A percentile compares a stretch with the other conserved stretches of the same genome.
Conservation (phyloP, 139 green algal genomes). For the Gonium pectorale region DNA sequence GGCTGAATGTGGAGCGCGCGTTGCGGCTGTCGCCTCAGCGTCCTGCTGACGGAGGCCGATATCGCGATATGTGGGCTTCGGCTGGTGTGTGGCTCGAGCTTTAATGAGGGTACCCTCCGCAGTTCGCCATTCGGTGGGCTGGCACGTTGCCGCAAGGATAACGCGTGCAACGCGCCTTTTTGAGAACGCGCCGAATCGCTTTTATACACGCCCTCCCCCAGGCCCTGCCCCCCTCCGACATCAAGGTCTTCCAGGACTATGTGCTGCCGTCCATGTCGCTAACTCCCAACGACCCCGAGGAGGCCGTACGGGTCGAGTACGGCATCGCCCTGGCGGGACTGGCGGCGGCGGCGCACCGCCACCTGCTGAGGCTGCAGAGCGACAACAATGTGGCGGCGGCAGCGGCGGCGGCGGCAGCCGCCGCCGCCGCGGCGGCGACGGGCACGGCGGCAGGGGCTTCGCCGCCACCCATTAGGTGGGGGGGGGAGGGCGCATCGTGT, state of each 20-base stretch:
- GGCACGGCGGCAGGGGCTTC: not conserved
- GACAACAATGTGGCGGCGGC: constrained; percentile 49
- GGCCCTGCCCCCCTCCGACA: constrained; percentile 67
- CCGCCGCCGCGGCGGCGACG: not conserved
- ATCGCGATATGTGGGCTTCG: no score
- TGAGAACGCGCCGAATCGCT: no score
- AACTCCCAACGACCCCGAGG: constrained; percentile 88
- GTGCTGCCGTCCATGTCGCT: constrained; percentile 91
- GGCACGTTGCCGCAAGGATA: no score
- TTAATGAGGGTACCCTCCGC: no score
- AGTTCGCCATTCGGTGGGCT: no score
- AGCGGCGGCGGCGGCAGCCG: not conserved
- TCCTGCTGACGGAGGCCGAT: no score
- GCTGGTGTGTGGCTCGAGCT: no score
- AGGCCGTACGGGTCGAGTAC: constrained; percentile 86
- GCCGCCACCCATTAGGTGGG: constrained; percentile 33
- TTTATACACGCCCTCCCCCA: not conserved
- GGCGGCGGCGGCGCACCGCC: constrained; percentile 51
- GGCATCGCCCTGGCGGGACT: constrained; percentile 48
- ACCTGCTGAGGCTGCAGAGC: constrained; percentile 76
- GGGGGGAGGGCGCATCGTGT: no score
- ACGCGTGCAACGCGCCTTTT: not conserved
- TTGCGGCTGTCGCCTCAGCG: no score
- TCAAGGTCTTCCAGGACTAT: constrained; percentile 93
- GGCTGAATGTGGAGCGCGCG: no score